These are phyloP conservation scores for Vitis rupestris DNA, from an alignment of 164 flowering plant genomes.

Conservation along the genomic window DNA sequence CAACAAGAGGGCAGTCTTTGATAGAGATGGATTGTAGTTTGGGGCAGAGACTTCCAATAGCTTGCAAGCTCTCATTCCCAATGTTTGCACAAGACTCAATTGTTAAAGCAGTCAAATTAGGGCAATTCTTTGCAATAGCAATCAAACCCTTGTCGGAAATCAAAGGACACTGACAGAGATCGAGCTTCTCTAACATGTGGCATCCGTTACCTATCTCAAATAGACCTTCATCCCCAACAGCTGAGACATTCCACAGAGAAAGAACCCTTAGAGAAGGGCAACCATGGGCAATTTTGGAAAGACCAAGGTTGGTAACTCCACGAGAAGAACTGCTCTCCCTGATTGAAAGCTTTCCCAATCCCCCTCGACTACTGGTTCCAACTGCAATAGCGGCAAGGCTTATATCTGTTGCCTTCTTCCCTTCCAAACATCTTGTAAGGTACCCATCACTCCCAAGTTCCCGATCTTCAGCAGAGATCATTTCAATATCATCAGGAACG, in stretches of 20 bases:
- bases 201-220: slow-evolving; percentile 50
- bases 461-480: slow-evolving; percentile 28
- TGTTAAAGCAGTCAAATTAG: slow-evolving; percentile 37
- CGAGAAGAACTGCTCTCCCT: slow-evolving; percentile 42
- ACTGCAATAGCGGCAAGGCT: slow-evolving; percentile 81
- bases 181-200: slow-evolving; percentile 47
- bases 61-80: slow-evolving; percentile 49
- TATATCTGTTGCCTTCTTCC: slow-evolving; percentile 70
- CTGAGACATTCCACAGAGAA: slow-evolving; percentile 48
- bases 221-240: slow-evolving; percentile 52
- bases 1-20: slow-evolving; percentile 50
- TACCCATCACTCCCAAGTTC: slow-evolving; percentile 45
- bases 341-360: slow-evolving; percentile 71
- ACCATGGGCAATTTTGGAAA: slow-evolving; percentile 59
- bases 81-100: slow-evolving; percentile 51
- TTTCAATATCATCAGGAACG: slow-evolving; percentile 20
- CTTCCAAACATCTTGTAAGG: slow-evolving; percentile 70
- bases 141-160: slow-evolving; percentile 44
- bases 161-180: slow-evolving; percentile 44
- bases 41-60: slow-evolving; percentile 45
- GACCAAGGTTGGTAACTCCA: slow-evolving; percentile 55
- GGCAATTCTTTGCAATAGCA: slow-evolving; percentile 48
- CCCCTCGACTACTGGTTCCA: slow-evolving; percentile 62
- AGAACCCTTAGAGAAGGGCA: slow-evolving; percentile 61
- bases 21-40: slow-evolving; percentile 43